Percentiles rank a stretch among this genome's conserved stretches.
These are phyloP conservation scores for Huntiella savannae DNA, from an alignment of 2,329 filamentous ascomycete species.

Conservation along the genomic window DNA sequence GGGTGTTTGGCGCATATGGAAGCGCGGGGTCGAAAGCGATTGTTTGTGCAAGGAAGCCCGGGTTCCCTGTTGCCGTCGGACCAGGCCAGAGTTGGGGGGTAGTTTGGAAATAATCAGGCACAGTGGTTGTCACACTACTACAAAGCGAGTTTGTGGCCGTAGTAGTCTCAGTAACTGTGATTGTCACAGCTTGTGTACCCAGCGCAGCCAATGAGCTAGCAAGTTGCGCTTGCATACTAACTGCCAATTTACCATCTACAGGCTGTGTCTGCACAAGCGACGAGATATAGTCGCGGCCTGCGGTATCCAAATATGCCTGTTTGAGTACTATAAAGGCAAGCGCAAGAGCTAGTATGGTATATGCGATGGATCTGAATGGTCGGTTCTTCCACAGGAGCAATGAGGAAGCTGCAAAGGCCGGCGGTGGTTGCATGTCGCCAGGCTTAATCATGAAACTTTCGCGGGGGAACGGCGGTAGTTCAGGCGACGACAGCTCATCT, in stretches of 20 bases:
- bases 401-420: not conserved
- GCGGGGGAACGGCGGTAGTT: not conserved
- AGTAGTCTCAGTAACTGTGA: not conserved
- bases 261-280: conserved; percentile 5
- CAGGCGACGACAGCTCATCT: not conserved
- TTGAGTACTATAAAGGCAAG: conserved; percentile 21
- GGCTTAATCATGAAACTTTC: conserved; percentile 3
- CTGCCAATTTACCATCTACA: not conserved
- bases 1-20: conserved; percentile 46
- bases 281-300: conserved; percentile 11
- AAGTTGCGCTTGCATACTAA: not conserved
- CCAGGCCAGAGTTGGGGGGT: conserved; percentile 40
- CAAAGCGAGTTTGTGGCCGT: conserved; percentile 15
- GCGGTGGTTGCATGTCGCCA: not conserved
- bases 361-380: conserved; percentile 11
- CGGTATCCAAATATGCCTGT: conserved; percentile 14
- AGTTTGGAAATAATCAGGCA: conserved; percentile 46
- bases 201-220: conserved; percentile 6
- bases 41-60: conserved; percentile 54
- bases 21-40: conserved; percentile 43
- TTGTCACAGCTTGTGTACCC: conserved; percentile 12
- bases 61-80: conserved; percentile 48
- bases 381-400: conserved; percentile 5
- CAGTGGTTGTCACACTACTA: conserved; percentile 19
- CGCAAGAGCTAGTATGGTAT: conserved; percentile 18